Evolutionary conservation across 73 alveolate species (phyloP).

Genomic region (Halteria grandinella): DNA sequence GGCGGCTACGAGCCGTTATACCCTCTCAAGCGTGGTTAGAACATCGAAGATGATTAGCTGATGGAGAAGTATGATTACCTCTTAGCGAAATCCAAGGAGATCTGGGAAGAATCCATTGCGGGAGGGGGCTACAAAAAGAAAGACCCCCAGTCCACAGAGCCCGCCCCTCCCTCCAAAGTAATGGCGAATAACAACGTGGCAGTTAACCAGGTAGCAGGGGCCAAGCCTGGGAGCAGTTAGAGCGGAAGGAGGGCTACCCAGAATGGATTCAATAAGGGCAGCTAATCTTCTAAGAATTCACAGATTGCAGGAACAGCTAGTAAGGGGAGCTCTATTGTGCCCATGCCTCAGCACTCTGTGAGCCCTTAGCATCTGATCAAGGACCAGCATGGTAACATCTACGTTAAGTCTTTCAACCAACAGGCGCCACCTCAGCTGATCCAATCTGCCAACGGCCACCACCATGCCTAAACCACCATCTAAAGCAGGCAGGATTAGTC

Average conservation of each 20-base stretch:
- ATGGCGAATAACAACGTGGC: slow-evolving; percentile 25
- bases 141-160: neutral
- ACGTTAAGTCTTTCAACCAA: no score
- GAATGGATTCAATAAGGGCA: neutral
- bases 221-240: neutral
- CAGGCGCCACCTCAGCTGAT: no score
- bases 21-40: slow-evolving; percentile 35
- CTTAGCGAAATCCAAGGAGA: slow-evolving; percentile 34
- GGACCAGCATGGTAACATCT: no score
- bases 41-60: neutral
- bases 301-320: neutral
- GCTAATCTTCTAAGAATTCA: neutral
- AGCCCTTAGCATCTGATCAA: no score
- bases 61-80: slow-evolving; percentile 48
- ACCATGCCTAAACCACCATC: neutral
- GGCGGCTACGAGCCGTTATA: slow-evolving; percentile 36
- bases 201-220: neutral
- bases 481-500: slow-evolving; percentile 7
- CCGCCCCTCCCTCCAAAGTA: neutral
- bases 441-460: no score
- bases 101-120: slow-evolving; percentile 52
- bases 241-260: neutral
- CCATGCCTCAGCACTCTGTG: slow-evolving; percentile 17
- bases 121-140: slow-evolving; percentile 51
- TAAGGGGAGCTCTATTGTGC: neutral